Base-by-base conservation (phyloP, 352 stramenopile species). In the Phytopythium cucurbitacearum region DNA sequence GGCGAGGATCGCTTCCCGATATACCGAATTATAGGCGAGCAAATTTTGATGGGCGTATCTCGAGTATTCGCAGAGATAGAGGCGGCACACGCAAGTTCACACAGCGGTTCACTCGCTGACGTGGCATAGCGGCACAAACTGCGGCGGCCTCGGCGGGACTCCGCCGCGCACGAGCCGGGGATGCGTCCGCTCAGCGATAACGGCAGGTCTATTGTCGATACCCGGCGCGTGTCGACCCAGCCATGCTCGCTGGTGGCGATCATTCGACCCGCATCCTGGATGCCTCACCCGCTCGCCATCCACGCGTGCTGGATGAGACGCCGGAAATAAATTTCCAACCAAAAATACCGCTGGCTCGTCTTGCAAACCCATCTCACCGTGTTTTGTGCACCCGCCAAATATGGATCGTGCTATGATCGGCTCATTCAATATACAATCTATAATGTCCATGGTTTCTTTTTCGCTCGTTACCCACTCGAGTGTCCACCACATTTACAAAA, bases 331-430 rank as follows among this genome's bases (percentile, higher is more conserved):
- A 37, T 45, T 46, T n/a, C 10, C 34, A 2, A 21, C 16, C 8
- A 54, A 54, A 46, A 54, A 54, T 54, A 45, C 48, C 34, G 37
- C 36, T 36, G 48, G 39, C 48, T 38, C 48, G 48, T 54, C 48
- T 36, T 38, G 16, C 48, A 0, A 6, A 13, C 33, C 43, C 3
- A 13, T 13, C 3, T 16, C 16, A 53, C 48, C 48, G 33, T 33
- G 13, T 36, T 52, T 16, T 52, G 35, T 2, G 7, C 42, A n/a
- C 12, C n/a, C 21, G 21, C 21, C 21, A 28, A 28, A 28, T 28
- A 28, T 28, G 21, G 21, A 28, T 28, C 21, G 21, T 28, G 21
- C 21, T 28, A 28, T 28, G 21, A 2, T 28, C 21, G 21, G 21
- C 21, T 28, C 21, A 28, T 28, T 28, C 21, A 28, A 28, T 28